Conservation (phyloP, 352 stramenopile genomes). For the Globisporangium echinulatum region DNA sequence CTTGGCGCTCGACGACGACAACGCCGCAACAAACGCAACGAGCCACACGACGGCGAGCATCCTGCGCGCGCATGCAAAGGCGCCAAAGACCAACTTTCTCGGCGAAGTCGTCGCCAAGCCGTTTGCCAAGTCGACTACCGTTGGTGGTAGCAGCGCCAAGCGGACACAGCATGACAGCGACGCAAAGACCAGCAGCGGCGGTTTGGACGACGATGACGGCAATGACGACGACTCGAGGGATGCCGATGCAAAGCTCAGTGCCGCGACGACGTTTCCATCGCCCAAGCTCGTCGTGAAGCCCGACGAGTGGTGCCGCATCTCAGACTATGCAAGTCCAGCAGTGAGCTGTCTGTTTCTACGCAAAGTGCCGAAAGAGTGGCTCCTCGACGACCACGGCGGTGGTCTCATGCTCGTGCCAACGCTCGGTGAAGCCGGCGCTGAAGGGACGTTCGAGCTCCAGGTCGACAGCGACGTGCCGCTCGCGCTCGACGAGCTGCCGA, state of each 20-base stretch:
- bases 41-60: conserved; percentile 22
- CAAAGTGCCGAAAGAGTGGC: conserved; percentile 60
- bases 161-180: conserved; percentile 17
- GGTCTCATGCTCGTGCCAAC: conserved; percentile 72
- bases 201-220: conserved; percentile 5
- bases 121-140: conserved; percentile 20
- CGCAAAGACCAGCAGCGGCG: conserved; percentile 8
- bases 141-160: background rate
- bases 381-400: conserved; percentile 38
- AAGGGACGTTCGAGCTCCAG: conserved; percentile 83
- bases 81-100: conserved; percentile 65
- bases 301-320: conserved; percentile 68
- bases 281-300: conserved; percentile 68
- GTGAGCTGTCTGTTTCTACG: conserved; percentile 56
- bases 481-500: conserved; percentile 48
- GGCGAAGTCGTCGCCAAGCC: conserved; percentile 52
- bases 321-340: conserved; percentile 44
- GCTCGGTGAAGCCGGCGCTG: conserved; percentile 55
- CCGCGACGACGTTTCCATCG: conserved; percentile 24
- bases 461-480: conserved; percentile 79
- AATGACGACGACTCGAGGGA: conserved; percentile 16
- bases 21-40: background rate
- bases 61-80: conserved; percentile 35
- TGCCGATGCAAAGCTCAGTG: conserved; percentile 6
- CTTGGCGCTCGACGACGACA: conserved; percentile 1